Percentiles rank a stretch among this genome's conserved stretches.
These are phyloP conservation scores for Vanilla planifolia DNA, from an alignment of 106 monocot species.

Conservation along the genomic window DNA sequence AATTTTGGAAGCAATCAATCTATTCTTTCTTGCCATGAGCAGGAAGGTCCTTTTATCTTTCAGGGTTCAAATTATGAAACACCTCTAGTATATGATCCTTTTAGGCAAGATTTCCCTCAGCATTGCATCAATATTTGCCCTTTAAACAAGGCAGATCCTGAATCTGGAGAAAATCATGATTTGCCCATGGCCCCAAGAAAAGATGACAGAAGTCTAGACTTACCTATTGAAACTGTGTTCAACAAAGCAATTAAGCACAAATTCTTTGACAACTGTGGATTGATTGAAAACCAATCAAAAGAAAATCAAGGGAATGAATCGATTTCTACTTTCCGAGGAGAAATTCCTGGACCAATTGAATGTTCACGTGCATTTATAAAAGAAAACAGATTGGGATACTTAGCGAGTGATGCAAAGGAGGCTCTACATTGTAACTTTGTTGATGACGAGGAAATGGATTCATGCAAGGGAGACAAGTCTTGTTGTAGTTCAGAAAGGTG, in stretches of 20 bases:
- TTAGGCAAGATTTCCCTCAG: background rate
- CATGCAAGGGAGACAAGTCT: slow-evolving; percentile 6
- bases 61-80: slow-evolving; percentile 1
- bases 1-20: background rate
- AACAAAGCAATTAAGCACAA: slow-evolving; percentile 24
- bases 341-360: background rate
- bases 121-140: background rate
- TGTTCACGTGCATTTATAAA: background rate
- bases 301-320: background rate
- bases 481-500: slow-evolving; percentile 23
- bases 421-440: background rate
- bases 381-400: slow-evolving; percentile 17
- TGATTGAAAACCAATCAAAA: background rate
- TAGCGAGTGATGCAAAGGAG: background rate
- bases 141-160: background rate
- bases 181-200: background rate
- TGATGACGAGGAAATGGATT: slow-evolving; percentile 20
- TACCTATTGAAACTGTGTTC: slow-evolving; percentile 20
- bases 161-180: slow-evolving; percentile 9
- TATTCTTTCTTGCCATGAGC: slow-evolving; percentile 7
- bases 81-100: slow-evolving; percentile 2
- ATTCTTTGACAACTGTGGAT: slow-evolving; percentile 2
- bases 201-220: slow-evolving; percentile 3
- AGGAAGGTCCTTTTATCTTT: slow-evolving; percentile 6
- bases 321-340: background rate